These are phyloP conservation scores for Cenchrus americanus DNA, from an alignment of 176 grass and related monocot species.

Conservation along the genomic window DNA sequence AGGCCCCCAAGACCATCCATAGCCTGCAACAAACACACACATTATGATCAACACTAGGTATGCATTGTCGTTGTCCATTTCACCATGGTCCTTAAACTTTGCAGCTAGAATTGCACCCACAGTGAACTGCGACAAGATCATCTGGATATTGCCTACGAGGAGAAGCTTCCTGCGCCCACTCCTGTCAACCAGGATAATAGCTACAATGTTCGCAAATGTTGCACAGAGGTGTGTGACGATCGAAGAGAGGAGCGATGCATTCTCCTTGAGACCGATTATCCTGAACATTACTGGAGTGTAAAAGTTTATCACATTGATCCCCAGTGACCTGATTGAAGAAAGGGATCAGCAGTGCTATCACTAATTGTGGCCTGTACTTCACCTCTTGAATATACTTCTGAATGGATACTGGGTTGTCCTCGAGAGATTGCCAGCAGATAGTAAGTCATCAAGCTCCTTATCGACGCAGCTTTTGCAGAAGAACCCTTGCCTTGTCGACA, in stretches of 20 bases:
- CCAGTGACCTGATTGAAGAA: constrained; percentile 74
- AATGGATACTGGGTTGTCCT: constrained; percentile 52
- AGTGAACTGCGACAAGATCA: constrained; percentile 64
- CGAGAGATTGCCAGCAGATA: constrained; percentile 54
- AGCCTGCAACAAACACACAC: constrained; percentile 71
- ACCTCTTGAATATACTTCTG: constrained; percentile 55
- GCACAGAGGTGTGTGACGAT: constrained; percentile 61
- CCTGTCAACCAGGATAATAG: constrained; percentile 62
- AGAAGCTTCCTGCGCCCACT: constrained; percentile 66
- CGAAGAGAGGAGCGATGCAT: constrained; percentile 47
- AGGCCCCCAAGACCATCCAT: constrained; percentile 82
- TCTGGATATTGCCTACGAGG: constrained; percentile 58
- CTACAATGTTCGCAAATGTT: constrained; percentile 56
- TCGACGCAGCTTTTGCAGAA: constrained; percentile 69
- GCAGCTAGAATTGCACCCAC: constrained; percentile 57
- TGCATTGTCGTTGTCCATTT: constrained; percentile 60
- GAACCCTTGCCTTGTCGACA: constrained; percentile 39
- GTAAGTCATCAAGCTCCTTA: constrained; percentile 72
- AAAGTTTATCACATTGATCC: constrained; percentile 84
- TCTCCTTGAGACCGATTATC: constrained; percentile 67
- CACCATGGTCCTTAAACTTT: constrained; percentile 63
- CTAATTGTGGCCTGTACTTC: constrained; percentile 74
- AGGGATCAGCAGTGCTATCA: constrained; percentile 58
- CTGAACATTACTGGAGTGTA: constrained; percentile 69
- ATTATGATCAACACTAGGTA: constrained; percentile 60